Evolutionary conservation across 176 grass and related monocot genomes (phyloP), one percentile per base, ranked within the genome.

Genomic region (Rhynchospora tenuis): DNA sequence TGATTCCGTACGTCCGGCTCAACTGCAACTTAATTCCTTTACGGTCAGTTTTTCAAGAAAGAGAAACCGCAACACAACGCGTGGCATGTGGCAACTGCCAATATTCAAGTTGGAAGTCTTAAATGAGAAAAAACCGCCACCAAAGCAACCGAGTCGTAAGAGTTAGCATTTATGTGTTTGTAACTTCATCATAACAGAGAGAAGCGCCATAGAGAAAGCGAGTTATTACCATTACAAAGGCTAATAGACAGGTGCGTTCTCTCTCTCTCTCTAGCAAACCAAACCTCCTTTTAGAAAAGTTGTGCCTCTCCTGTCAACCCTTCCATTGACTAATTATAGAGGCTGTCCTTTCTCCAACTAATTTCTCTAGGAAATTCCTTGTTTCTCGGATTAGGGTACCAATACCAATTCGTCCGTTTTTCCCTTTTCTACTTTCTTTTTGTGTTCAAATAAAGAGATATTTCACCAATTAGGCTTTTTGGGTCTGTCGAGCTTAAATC

Each of bases 401-500:
- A 55, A 55, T 76, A 76, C 73, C 24, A 55, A 29, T 55, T 55
- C 4, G 27, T 62, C 22, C 2, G 51, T 26, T 44, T 33, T 81
- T 81, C 29, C 54, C 78, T 61, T 64, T 23, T 63, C 59, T 23
- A 61, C n/a, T 23, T 63, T 43, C 24, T 38, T 63, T 29, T 20
- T 81, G 78, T 81, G 55, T 81, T 81, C 78, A 61, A 63, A 47
- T 63, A 44, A 59, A 20, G 45, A 14, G 7, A n/a, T 72, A 81
- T 63, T 42, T 81, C 42, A 63, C 31, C 57, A 81, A 81, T 46
- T 68, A 1, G 10, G 44, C 10, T 47, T 61, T 59, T 59, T 45
- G 78, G 78, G 56, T 81, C 78, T 81, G 78, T 4, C 42, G 29
- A 63, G 19, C 26, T 81, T 81, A 33, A 24, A 81, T 76, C 48